Evolutionary conservation across 176 grass and related monocot species (phyloP), one percentile per base, ranked within the genome.

Genomic region (Saccharum spontaneum): DNA sequence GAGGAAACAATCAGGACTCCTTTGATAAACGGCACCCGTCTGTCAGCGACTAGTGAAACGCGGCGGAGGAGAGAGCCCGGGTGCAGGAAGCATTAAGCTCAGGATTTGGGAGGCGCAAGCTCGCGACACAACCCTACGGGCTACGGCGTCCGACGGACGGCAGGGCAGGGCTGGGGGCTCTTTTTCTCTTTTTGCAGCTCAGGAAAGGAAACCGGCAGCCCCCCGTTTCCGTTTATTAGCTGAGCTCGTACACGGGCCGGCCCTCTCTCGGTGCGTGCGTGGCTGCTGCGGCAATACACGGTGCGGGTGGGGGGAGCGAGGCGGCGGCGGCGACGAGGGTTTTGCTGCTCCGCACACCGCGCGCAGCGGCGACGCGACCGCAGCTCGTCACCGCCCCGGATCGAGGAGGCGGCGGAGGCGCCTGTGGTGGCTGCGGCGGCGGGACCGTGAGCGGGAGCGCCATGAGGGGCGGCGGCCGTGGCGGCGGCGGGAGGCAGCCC

Each of bases 311-410:
- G 49, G 43, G 18, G 39, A n/a, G 54, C 30, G 7, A 30, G 73
- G 80, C 81, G 75, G 80, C 81, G 75, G 80, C 86, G 86, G 73
- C 46, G 90, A 13, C 90, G 76, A 87, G 71, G 85, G 89, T 82
- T 91, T 84, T 72, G 81, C 80, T 77, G 70, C 62, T 70, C 76
- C 43, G 59, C 69, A 31, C 78, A 37, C 39, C 62, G 73, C 28
- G 40, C 65, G 77, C 71, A n/a, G 78, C 55, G 20, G 79, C 83
- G 88, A 31, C n/a, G 73, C 83, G 20, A 37, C 76, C 72, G 60
- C 55, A 71, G 36, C 88, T 81, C 41, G 66, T 43, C n/a, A 24
- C 67, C 31, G 17, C 38, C 63, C 57, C 89, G 70, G 81, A 84
- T 91, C 85, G 85, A 83, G 84, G 77, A 75, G 79, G 26, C 10